Evolutionary conservation across 768 basidiomycete genomes (phyloP), one percentile per base, ranked within the genome.

Genomic region (Lactarius vividus): DNA sequence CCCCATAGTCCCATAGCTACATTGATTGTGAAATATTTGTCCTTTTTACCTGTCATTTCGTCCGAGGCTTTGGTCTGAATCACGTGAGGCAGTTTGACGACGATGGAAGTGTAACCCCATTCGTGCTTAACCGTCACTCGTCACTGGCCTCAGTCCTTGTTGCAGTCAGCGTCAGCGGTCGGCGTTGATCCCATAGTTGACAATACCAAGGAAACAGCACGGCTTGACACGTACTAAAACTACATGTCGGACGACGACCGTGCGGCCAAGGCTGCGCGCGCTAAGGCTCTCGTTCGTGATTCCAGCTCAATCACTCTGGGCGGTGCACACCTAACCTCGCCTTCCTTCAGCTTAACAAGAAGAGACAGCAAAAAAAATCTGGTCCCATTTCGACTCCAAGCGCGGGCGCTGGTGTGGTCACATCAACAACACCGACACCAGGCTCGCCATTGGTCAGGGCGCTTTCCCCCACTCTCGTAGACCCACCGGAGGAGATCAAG

Each of bases 261-360:
- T 67, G 89, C 90, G 61, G 85, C 85, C 18, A 92, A 89, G 77
- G 85, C 92, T 62, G 92, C 92, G 3, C 85, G 92, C 68, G 92
- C 89, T 62, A 91, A 89, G 75, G 91, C 89, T 57, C 73, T 94
- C 85, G 92, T 93, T 74, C 64, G 83, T 75, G 35, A 28, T 31
- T 44, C 42, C 35, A 23, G 16, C 39, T 49, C 62, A 18, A 54
- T 53, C 29, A n/a, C 5, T 28, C 8, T 37, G 37, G 46, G 49
- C 68, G 65, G 35, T 62, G 49, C 29, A 23, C 26, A 26, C 46
- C 40, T 55, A 35, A 64, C 29, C 40, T 57, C 18, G 60, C 59
- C n/a, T 56, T 62, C 58, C 49, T 44, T 37, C 75, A 93, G 91
- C 82, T 93, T 74, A 91, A 92, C 82, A 91, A 90, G 77, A 84